Evolutionary conservation across 2,329 filamentous ascomycete species (phyloP).

Genomic region (Alternaria metachromatica): DNA sequence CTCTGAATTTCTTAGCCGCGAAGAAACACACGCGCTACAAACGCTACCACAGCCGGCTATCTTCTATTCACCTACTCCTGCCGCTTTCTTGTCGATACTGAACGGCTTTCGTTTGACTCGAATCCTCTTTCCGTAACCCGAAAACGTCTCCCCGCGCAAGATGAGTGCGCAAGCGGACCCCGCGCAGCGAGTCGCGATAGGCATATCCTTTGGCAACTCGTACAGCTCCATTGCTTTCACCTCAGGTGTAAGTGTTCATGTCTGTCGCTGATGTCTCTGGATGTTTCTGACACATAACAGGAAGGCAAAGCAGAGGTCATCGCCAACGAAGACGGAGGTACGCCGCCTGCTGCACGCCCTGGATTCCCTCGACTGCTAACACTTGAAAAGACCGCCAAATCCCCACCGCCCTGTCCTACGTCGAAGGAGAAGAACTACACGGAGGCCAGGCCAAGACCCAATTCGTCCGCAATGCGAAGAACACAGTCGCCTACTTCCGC

Average conservation of each 20-base stretch:
- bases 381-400: slow-evolving; percentile 83
- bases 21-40: slow-evolving; percentile 9
- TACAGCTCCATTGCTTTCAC: slow-evolving; percentile 97
- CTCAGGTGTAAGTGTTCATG: slow-evolving; percentile 58
- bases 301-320: slow-evolving; percentile 98
- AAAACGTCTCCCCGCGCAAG: slow-evolving; percentile 12
- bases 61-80: not conserved
- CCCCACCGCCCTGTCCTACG: slow-evolving; percentile 90
- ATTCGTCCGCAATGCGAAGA: slow-evolving; percentile 87
- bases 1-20: slow-evolving; percentile 32
- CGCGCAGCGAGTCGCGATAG: slow-evolving; percentile 74
- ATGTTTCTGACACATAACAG: slow-evolving; percentile 42
- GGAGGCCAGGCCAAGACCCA: slow-evolving; percentile 94
- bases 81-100: not conserved
- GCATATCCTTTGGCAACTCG: slow-evolving; percentile 97
- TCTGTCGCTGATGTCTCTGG: too few relatives aligned
- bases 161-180: slow-evolving; percentile 61
- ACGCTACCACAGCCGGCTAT: not conserved
- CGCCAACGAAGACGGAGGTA: slow-evolving; percentile 97
- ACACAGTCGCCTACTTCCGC: slow-evolving; percentile 94
- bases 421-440: slow-evolving; percentile 95
- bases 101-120: not conserved
- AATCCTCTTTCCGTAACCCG: not conserved
- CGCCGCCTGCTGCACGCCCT: slow-evolving; percentile 41
- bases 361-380: slow-evolving; percentile 7